phyloP scores from a whole-genome alignment of 371 early-diverging fungal genomes.

The Nematocida sp. region DNA sequence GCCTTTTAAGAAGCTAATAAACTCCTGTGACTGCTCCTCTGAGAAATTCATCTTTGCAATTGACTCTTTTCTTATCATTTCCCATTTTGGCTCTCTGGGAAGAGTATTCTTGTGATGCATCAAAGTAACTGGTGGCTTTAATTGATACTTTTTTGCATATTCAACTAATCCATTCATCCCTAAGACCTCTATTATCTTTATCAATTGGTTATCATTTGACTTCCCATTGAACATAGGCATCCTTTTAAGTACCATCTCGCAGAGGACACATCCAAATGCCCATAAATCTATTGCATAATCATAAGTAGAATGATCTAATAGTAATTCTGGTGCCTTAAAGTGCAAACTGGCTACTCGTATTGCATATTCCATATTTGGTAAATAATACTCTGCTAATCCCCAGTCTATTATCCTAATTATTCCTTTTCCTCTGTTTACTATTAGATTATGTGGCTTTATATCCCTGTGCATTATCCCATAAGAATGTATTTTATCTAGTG shows the following conservation, averaged over 20 bases:
- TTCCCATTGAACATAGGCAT: slow-evolving; percentile 96
- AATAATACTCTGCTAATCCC: slow-evolving; percentile 99
- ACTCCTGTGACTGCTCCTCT: slow-evolving; percentile 69
- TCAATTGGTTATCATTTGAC: slow-evolving; percentile 92
- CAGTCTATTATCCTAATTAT: slow-evolving; percentile 89
- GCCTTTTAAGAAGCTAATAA: slow-evolving; percentile 84
- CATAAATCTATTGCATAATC: slow-evolving; percentile 99
- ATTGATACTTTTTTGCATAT: slow-evolving; percentile 85
- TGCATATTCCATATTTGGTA: slow-evolving; percentile 87
- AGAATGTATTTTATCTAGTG: slow-evolving; percentile 90
- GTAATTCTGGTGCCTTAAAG: slow-evolving; percentile 96
- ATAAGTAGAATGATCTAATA: slow-evolving; percentile 90
- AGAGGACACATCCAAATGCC: slow-evolving; percentile 98
- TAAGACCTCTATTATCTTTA: slow-evolving; percentile 85
- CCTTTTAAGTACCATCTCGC: slow-evolving; percentile 76
- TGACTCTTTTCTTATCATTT: neutral
- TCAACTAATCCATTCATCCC: slow-evolving; percentile 80
- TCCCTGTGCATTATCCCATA: slow-evolving; percentile 99
- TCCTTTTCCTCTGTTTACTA: slow-evolving; percentile 76
- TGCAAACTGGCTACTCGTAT: slow-evolving; percentile 94
- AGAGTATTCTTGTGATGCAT: neutral
- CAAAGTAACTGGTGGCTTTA: slow-evolving; percentile 67
- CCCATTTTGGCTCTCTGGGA: slow-evolving; percentile 29
- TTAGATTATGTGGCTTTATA: slow-evolving; percentile 98
- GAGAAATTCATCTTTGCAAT: neutral